Percentiles rank a stretch among this genome's conserved stretches.
Evolutionary conservation across 176 grass and related monocot species (phyloP).

Genomic region (Leersia perrieri): DNA sequence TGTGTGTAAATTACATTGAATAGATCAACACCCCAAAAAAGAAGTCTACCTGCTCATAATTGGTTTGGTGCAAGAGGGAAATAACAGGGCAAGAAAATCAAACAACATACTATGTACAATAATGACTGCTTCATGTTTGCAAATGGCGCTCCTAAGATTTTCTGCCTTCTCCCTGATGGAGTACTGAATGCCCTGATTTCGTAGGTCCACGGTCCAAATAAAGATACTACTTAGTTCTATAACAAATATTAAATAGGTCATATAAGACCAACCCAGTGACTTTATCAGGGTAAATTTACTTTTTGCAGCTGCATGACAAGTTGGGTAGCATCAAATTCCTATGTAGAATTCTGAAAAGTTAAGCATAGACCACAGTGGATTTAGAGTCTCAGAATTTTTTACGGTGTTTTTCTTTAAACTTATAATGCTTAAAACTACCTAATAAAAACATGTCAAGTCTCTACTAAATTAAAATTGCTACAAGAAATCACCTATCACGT

Average conservation of each 20-base stretch:
- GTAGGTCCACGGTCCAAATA: constrained; percentile 12
- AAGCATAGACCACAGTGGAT: too few species aligned
- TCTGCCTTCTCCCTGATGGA: not conserved
- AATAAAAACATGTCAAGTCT: constrained; percentile 1
- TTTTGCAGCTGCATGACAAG: not conserved
- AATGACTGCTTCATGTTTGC: not conserved
- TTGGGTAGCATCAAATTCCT: not conserved
- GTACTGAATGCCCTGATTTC: not conserved
- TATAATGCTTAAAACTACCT: not conserved
- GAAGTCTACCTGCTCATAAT: not conserved
- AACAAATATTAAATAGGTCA: not conserved
- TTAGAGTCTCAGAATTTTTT: too few species aligned
- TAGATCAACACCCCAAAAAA: not conserved
- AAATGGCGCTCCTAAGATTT: not conserved
- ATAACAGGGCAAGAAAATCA: constrained; percentile 6
- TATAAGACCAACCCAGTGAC: not conserved
- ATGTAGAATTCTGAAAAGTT: not conserved
- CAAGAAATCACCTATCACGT: not conserved
- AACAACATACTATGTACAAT: not conserved
- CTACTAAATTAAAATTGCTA: not conserved
- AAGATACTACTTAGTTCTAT: not conserved
- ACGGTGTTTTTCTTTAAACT: not conserved
- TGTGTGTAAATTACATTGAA: not conserved
- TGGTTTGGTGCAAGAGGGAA: not conserved
- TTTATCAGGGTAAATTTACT: not conserved